These are phyloP conservation scores for Coprinellus aureogranulatus DNA, from an alignment of 768 basidiomycete species.

Conservation along the genomic window DNA sequence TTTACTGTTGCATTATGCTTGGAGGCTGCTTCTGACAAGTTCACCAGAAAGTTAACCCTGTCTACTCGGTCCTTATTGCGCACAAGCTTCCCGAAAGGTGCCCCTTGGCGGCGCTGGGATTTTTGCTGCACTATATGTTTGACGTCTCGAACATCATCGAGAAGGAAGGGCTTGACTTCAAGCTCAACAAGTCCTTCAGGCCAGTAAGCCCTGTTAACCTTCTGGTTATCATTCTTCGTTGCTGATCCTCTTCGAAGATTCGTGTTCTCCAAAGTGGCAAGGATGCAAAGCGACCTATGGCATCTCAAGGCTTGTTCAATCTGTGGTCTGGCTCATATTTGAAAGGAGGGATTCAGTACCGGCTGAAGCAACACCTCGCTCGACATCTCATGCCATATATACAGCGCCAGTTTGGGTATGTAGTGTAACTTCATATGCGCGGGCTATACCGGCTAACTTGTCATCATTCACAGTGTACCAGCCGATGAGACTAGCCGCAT, in stretches of 20 bases:
- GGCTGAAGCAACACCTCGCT: slow-evolving; percentile 22
- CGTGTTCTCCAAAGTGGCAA: slow-evolving; percentile 17
- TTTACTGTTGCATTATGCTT: neutral
- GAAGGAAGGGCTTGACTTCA: slow-evolving; percentile 23
- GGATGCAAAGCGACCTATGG: neutral
- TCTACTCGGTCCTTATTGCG: slow-evolving; percentile 26
- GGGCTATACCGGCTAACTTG: neutral
- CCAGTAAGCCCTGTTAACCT: slow-evolving; percentile 12
- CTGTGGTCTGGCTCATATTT: slow-evolving; percentile 6
- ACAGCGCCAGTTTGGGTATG: slow-evolving; percentile 22
- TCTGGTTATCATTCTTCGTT: neutral
- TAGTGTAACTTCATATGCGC: neutral
- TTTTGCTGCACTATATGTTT: slow-evolving; percentile 27
- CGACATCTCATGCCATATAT: slow-evolving; percentile 22
- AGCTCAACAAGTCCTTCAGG: slow-evolving; percentile 25
- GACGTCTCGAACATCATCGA: slow-evolving; percentile 17
- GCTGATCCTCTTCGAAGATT: slow-evolving; percentile 12
- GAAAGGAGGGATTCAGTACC: slow-evolving; percentile 15
- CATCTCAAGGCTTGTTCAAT: slow-evolving; percentile 11
- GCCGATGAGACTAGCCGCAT: slow-evolving; percentile 19
- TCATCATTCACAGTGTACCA: slow-evolving; percentile 17
- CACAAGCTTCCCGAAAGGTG: slow-evolving; percentile 23
- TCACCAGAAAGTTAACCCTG: slow-evolving; percentile 26
- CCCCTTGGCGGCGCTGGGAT: slow-evolving; percentile 25
- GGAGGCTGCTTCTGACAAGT: neutral